A percentile compares a stretch with the other conserved stretches of the same genome.
phyloP scores from a whole-genome alignment of 306 rosid species.

The Lupinus albus region DNA sequence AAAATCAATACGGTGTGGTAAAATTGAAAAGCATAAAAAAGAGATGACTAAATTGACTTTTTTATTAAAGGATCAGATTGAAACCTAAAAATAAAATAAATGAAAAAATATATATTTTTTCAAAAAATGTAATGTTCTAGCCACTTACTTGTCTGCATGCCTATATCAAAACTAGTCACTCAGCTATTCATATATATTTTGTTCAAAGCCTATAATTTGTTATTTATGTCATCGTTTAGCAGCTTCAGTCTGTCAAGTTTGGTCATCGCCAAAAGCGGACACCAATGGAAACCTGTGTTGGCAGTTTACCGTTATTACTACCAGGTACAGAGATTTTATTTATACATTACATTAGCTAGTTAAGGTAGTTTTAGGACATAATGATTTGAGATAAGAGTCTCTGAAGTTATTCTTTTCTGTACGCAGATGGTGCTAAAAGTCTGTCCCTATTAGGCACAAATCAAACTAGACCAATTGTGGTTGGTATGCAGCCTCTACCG shows the following conservation, averaged over 20 bases:
- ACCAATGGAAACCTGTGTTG: slow-evolving; percentile 46
- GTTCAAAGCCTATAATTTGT: neutral
- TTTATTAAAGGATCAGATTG: too few species aligned
- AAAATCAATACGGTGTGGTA: too few species aligned
- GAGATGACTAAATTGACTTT: too few species aligned
- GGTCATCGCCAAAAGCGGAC: slow-evolving; percentile 37
- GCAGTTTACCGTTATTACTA: slow-evolving; percentile 42
- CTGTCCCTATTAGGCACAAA: slow-evolving; percentile 21
- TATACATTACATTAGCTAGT: neutral
- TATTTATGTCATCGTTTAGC: slow-evolving; percentile 2
- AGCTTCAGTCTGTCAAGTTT: slow-evolving; percentile 27
- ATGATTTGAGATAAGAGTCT: neutral
- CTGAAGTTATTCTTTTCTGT: slow-evolving; percentile 23
- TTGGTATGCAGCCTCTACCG: slow-evolving; percentile 42
- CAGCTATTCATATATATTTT: too few species aligned
- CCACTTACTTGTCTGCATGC: too few species aligned
- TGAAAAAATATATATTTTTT: too few species aligned
- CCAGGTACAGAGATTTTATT: slow-evolving; percentile 50
- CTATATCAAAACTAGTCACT: too few species aligned
- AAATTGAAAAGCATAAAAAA: too few species aligned
- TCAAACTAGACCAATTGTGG: slow-evolving; percentile 39
- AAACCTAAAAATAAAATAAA: too few species aligned
- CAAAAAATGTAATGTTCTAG: too few species aligned
- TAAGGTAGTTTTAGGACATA: neutral
- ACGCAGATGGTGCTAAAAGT: slow-evolving; percentile 38